Evolutionary conservation across 2,329 filamentous ascomycete genomes (phyloP).

Genomic region (Trichoderma brevicompactum): DNA sequence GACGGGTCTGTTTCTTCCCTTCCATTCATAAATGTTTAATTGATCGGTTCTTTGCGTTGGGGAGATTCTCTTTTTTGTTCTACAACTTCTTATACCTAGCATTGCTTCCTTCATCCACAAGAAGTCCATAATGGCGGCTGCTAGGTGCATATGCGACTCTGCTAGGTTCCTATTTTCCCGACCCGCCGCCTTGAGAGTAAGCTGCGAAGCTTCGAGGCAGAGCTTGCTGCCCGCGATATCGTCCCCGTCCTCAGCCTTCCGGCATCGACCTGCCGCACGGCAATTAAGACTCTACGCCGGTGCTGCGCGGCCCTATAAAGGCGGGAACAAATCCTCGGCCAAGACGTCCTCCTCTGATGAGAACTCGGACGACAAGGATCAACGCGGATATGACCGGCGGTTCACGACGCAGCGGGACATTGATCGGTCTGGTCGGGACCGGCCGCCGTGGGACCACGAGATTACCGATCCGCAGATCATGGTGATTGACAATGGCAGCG

Average conservation of each 20-base stretch:
- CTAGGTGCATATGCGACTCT: constrained; percentile 49
- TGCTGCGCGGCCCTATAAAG: not conserved
- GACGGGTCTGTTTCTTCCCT: not conserved
- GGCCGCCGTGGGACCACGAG: constrained; percentile 49
- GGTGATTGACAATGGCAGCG: constrained; percentile 46
- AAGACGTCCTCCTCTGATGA: not conserved
- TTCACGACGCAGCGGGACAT: constrained; percentile 44
- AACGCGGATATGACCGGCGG: constrained; percentile 40
- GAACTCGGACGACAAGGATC: constrained; percentile 33
- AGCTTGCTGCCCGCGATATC: constrained; percentile 29
- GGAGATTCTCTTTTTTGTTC: not conserved
- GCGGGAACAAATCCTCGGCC: constrained; percentile 10
- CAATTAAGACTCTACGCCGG: constrained; percentile 25
- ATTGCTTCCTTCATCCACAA: not conserved
- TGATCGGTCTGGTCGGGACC: constrained; percentile 43
- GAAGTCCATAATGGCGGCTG: constrained; percentile 44
- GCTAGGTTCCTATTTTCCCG: constrained; percentile 48
- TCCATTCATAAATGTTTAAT: not conserved
- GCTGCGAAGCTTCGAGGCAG: constrained; percentile 32
- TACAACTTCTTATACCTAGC: not conserved
- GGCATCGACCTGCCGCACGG: not conserved
- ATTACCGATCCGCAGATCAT: constrained; percentile 51
- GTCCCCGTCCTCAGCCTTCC: constrained; percentile 5
- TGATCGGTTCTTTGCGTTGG: not conserved
- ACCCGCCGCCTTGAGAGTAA: not conserved